phyloP scores from a whole-genome alignment of 2,329 filamentous ascomycete genomes.

The Lithohypha guttulata region DNA sequence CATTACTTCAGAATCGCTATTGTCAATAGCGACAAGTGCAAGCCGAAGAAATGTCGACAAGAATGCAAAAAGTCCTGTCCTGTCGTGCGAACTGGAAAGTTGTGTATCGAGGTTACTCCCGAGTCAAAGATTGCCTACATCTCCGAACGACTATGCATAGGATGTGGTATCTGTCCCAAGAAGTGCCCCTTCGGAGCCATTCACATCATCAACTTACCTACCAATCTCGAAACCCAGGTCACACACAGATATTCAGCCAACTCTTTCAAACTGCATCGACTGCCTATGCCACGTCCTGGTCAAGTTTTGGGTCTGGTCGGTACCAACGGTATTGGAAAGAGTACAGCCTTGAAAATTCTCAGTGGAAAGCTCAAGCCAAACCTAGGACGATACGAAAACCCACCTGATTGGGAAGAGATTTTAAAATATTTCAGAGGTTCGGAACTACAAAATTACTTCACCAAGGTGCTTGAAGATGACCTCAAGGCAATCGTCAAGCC shows the following conservation, averaged over 20 bases:
- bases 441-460: slow-evolving; percentile 98
- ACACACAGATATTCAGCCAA: slow-evolving; percentile 98
- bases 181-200: slow-evolving; percentile 98
- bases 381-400: slow-evolving; percentile 86
- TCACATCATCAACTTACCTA: slow-evolving; percentile 99
- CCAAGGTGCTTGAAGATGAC: slow-evolving; percentile 92
- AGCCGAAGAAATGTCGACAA: slow-evolving; percentile 96
- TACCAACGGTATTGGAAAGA: slow-evolving; percentile 99
- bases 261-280: slow-evolving; percentile 97
- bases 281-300: slow-evolving; percentile 90
- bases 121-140: slow-evolving; percentile 95
- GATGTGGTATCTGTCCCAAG: slow-evolving; percentile 98
- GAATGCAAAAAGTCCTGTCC: slow-evolving; percentile 99
- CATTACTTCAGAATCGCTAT: slow-evolving; percentile 72
- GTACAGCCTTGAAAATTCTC: slow-evolving; percentile 97
- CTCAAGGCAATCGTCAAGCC: slow-evolving; percentile 97
- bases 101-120: slow-evolving; percentile 86
- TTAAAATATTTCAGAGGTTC: slow-evolving; percentile 97
- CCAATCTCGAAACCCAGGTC: slow-evolving; percentile 95
- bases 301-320: slow-evolving; percentile 94
- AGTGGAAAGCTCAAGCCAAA: slow-evolving; percentile 98
- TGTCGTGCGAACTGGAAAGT: slow-evolving; percentile 92
- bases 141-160: slow-evolving; percentile 89
- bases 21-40: slow-evolving; percentile 97
- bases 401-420: slow-evolving; percentile 98